These are phyloP conservation scores for Metschnikowia lunata DNA, from an alignment of 805 yeast species.

Conservation along the genomic window DNA sequence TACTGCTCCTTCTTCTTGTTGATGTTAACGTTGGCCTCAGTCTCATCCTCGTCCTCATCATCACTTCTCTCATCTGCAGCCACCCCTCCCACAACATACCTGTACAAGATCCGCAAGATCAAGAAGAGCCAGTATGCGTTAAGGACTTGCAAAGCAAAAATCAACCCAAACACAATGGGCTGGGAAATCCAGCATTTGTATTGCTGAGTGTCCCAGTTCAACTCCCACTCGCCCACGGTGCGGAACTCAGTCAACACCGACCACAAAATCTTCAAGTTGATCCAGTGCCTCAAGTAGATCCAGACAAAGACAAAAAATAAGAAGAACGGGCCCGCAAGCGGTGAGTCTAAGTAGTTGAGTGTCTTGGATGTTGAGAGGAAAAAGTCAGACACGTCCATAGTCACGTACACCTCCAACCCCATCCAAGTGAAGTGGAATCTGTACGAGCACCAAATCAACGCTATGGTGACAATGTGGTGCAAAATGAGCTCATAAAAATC, in stretches of 20 bases:
- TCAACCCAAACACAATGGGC: slow-evolving; percentile 76
- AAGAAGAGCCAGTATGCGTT: slow-evolving; percentile 85
- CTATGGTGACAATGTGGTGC: slow-evolving; percentile 90
- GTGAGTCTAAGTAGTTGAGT: slow-evolving; percentile 77
- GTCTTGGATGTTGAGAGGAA: slow-evolving; percentile 81
- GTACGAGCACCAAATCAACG: slow-evolving; percentile 81
- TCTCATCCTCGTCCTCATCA: slow-evolving; percentile 59
- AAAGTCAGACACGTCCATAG: slow-evolving; percentile 95
- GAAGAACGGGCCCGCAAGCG: slow-evolving; percentile 60
- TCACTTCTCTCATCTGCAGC: slow-evolving; percentile 84
- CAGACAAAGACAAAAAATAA: slow-evolving; percentile 65
- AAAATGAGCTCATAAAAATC: slow-evolving; percentile 87
- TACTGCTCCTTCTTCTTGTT: slow-evolving; percentile 13
- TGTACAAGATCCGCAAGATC: slow-evolving; percentile 70
- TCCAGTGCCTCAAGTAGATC: slow-evolving; percentile 85
- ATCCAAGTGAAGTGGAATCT: slow-evolving; percentile 95
- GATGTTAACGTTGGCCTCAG: slow-evolving; percentile 1
- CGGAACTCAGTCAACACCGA: slow-evolving; percentile 81
- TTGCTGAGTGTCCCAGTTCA: slow-evolving; percentile 86
- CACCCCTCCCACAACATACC: slow-evolving; percentile 57
- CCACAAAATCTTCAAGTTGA: slow-evolving; percentile 77
- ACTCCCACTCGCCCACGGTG: slow-evolving; percentile 74
- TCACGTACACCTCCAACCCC: slow-evolving; percentile 84
- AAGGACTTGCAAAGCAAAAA: slow-evolving; percentile 77
- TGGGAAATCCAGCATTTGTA: slow-evolving; percentile 96